phyloP scores from a whole-genome alignment of 176 grass and related monocot genomes.

The Echinochloa phyllopogon region DNA sequence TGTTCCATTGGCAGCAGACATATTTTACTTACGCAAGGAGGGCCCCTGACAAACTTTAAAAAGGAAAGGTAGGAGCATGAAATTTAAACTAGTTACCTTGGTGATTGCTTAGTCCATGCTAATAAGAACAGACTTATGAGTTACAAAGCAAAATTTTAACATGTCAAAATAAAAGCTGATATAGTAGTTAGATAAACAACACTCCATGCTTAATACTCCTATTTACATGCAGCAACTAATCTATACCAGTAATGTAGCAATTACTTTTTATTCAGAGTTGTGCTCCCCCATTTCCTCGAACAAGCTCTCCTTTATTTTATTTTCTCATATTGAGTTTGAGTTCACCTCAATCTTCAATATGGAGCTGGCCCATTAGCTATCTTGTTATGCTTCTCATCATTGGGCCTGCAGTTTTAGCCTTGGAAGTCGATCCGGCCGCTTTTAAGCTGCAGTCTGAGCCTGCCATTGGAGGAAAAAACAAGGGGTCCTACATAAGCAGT shows the following conservation, averaged over 20 bases:
- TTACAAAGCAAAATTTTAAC: background rate
- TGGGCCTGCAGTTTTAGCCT: background rate
- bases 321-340: background rate
- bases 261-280: background rate
- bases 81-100: no score
- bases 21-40: no score
- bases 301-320: background rate
- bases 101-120: background rate
- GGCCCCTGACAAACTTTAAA: no score
- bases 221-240: conserved; percentile 18
- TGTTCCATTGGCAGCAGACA: background rate
- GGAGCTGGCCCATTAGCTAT: background rate
- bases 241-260: background rate
- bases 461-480: background rate
- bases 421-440: background rate
- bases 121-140: no score
- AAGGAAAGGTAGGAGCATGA: no score
- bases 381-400: background rate
- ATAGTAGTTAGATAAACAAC: background rate
- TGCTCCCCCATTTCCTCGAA: background rate
- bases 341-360: background rate
- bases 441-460: background rate
- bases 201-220: background rate
- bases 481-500: background rate
- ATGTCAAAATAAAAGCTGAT: background rate